Conservation (phyloP, 2,329 filamentous ascomycete genomes). For the Phaeophleospora eucalypticola region DNA sequence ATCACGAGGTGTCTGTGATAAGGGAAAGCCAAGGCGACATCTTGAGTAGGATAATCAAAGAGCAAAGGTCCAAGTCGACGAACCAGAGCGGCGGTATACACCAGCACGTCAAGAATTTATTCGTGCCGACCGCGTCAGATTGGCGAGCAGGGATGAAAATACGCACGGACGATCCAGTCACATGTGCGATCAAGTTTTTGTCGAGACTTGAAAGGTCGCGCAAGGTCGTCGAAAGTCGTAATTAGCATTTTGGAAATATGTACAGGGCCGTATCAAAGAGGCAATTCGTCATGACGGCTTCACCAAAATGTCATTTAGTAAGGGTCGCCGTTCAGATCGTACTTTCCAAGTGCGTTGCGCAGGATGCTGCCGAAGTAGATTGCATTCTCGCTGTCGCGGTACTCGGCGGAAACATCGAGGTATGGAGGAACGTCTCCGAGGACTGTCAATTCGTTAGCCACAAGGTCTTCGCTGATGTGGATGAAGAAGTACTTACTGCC, state of each 20-base stretch:
- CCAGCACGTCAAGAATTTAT: no score
- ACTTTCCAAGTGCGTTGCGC: constrained; percentile 5
- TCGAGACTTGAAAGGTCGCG: no score
- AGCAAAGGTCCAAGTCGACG: no score
- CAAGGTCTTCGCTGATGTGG: not conserved
- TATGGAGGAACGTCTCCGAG: not conserved
- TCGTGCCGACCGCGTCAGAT: no score
- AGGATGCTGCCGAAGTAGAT: constrained; percentile 12
- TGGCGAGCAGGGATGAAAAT: no score
- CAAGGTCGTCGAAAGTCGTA: no score
- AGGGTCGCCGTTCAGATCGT: not conserved
- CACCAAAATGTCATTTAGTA: not conserved
- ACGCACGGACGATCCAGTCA: no score
- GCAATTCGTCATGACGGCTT: not conserved
- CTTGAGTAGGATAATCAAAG: no score
- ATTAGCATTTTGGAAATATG: not conserved
- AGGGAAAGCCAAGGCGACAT: no score
- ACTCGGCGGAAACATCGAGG: constrained; percentile 15
- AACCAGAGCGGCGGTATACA: no score
- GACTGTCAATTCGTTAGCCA: not conserved
- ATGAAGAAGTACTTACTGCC: not conserved
- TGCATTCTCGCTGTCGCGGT: constrained; percentile 10
- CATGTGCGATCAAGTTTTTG: no score
- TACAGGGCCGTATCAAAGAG: not conserved
- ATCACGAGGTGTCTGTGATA: no score